These are phyloP conservation scores for Xylaria digitata DNA, from an alignment of 2,329 filamentous ascomycete genomes.

Conservation along the genomic window DNA sequence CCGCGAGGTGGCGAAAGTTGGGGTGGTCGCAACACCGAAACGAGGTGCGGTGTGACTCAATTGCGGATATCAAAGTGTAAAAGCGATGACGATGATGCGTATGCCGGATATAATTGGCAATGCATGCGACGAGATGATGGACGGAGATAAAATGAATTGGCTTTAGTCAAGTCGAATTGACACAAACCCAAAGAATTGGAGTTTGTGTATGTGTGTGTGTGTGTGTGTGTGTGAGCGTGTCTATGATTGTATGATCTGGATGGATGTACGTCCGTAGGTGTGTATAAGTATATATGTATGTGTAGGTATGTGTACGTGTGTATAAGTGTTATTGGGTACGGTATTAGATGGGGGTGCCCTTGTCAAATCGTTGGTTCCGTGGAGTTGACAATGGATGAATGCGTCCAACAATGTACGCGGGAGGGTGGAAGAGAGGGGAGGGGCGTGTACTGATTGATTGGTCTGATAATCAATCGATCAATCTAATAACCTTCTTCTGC, in stretches of 20 bases:
- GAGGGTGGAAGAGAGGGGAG: slow-evolving; percentile 1
- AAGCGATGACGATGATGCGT: not conserved
- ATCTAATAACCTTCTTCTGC: not conserved
- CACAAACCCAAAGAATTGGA: not conserved
- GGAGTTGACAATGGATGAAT: slow-evolving; percentile 31
- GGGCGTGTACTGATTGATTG: slow-evolving; percentile 7
- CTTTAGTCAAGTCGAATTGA: not conserved
- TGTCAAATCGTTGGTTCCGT: slow-evolving; percentile 34
- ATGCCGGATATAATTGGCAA: slow-evolving; percentile 35
- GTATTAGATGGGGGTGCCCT: not conserved
- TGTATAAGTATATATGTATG: not conserved
- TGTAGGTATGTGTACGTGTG: not conserved
- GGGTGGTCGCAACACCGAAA: slow-evolving; percentile 40
- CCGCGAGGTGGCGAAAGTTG: slow-evolving; percentile 44
- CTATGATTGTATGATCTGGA: no score
- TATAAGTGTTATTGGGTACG: not conserved
- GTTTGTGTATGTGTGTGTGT: not conserved
- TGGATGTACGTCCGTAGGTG: not conserved
- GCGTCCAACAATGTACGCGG: slow-evolving; percentile 30
- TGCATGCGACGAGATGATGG: slow-evolving; percentile 9
- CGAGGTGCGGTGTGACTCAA: slow-evolving; percentile 45
- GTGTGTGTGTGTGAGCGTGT: not conserved
- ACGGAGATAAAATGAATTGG: slow-evolving; percentile 1
- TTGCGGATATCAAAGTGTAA: slow-evolving; percentile 29
- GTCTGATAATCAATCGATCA: not conserved